phyloP scores from a whole-genome alignment of 208 protist species.

The Trypanosoma congolense region DNA sequence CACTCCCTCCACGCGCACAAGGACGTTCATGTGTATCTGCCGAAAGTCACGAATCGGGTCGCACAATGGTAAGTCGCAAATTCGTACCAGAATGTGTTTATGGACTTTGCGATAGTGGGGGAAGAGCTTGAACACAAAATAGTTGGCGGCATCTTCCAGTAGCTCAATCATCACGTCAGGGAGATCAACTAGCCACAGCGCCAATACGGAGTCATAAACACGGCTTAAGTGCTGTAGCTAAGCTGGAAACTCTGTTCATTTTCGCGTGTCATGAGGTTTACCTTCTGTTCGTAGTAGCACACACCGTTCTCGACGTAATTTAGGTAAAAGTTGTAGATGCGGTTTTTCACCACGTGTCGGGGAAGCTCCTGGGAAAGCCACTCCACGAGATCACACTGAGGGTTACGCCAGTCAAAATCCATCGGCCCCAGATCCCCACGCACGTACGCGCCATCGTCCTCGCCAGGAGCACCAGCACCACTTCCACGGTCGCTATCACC shows the following conservation, averaged over 20 bases:
- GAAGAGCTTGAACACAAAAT: slow-evolving; percentile 87
- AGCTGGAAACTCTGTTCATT: slow-evolving; percentile 92
- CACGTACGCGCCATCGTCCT: slow-evolving; percentile 52
- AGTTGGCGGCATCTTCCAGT: slow-evolving; percentile 94
- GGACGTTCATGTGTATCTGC: slow-evolving; percentile 96
- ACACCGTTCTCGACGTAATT: slow-evolving; percentile 82
- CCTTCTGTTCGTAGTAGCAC: slow-evolving; percentile 78
- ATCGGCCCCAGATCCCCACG: slow-evolving; percentile 67
- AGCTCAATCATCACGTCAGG: slow-evolving; percentile 96
- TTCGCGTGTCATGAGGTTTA: slow-evolving; percentile 88
- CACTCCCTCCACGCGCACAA: slow-evolving; percentile 97
- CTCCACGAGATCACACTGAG: slow-evolving; percentile 80
- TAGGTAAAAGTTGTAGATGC: slow-evolving; percentile 89
- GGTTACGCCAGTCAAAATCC: slow-evolving; percentile 85
- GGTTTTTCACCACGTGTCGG: slow-evolving; percentile 81
- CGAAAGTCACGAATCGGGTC: slow-evolving; percentile 97
- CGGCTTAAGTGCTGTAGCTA: slow-evolving; percentile 91
- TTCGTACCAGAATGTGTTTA: slow-evolving; percentile 93
- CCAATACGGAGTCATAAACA: slow-evolving; percentile 87
- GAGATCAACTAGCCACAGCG: slow-evolving; percentile 95
- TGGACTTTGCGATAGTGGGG: slow-evolving; percentile 93
- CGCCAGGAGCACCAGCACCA: not conserved
- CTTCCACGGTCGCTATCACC: slow-evolving; percentile 7
- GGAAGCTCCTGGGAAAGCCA: slow-evolving; percentile 89
- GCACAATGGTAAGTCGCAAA: slow-evolving; percentile 94